phyloP scores from a whole-genome alignment of 305 asterid genomes.

The Petunia hybrid region DNA sequence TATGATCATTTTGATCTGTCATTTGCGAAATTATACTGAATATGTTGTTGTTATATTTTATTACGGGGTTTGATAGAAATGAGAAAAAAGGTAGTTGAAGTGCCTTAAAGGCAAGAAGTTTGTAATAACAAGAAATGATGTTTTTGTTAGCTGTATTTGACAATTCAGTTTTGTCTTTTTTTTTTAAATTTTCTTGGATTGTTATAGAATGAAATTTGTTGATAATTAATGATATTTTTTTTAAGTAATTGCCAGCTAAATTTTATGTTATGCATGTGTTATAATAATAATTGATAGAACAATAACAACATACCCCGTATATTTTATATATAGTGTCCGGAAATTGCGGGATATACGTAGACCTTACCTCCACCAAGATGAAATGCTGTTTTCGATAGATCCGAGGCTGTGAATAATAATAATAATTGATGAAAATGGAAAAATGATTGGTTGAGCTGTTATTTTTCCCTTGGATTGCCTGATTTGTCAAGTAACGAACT shows the following conservation, averaged over 20 bases:
- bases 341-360: too few species aligned
- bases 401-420: too few species aligned
- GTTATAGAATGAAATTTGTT: not conserved
- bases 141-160: not conserved
- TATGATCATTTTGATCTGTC: constrained; percentile 38
- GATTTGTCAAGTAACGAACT: not conserved
- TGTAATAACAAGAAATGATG: not conserved
- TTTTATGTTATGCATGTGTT: too few species aligned
- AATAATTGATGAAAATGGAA: not conserved
- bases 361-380: too few species aligned
- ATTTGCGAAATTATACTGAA: not conserved
- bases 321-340: too few species aligned
- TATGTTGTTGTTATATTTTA: not conserved
- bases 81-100: not conserved
- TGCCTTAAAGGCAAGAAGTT: not conserved
- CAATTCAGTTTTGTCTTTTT: not conserved
- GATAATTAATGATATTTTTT: not conserved
- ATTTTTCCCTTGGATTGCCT: not conserved
- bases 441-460: not conserved
- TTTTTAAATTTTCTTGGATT: not conserved
- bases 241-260: not conserved
- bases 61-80: not conserved
- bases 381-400: too few species aligned
- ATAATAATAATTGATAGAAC: too few species aligned
- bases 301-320: too few species aligned